A percentile compares a stretch with the other conserved stretches of the same genome.
phyloP scores from a whole-genome alignment of 108 stramenopile species.

The Cylindrotheca closterium region DNA sequence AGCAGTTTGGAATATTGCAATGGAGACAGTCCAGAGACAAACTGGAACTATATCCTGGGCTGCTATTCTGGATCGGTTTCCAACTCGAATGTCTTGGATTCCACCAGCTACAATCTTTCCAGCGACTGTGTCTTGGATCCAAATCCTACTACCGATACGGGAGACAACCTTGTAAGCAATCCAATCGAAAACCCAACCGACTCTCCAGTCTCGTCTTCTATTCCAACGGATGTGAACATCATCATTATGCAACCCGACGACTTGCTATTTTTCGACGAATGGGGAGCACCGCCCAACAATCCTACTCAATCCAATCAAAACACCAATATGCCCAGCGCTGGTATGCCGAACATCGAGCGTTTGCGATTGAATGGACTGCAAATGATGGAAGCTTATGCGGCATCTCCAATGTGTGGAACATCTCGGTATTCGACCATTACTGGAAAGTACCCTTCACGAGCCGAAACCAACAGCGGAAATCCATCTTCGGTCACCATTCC shows the following conservation, averaged over 20 bases:
- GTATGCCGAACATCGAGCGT: slow-evolving; percentile 26
- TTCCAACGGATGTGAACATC: slow-evolving; percentile 43
- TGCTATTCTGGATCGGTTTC: not conserved
- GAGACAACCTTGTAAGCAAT: too few relatives aligned
- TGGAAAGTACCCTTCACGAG: too few relatives aligned
- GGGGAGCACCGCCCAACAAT: slow-evolving; percentile 28
- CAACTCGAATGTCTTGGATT: too few relatives aligned
- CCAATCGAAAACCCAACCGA: too few relatives aligned
- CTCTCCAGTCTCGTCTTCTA: slow-evolving; percentile 11
- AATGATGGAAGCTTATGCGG: slow-evolving; percentile 31
- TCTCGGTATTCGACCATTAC: too few relatives aligned
- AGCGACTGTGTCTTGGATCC: too few relatives aligned
- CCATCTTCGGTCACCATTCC: slow-evolving; percentile 29
- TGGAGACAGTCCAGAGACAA: not conserved
- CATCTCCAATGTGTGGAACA: too few relatives aligned
- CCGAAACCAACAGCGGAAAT: slow-evolving; percentile 1
- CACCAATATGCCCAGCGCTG: slow-evolving; percentile 1
- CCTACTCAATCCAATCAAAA: too few relatives aligned
- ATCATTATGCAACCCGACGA: slow-evolving; percentile 56
- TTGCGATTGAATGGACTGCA: slow-evolving; percentile 21
- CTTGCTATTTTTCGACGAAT: slow-evolving; percentile 34
- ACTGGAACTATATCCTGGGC: not conserved
- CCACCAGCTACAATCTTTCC: too few relatives aligned
- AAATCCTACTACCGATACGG: too few relatives aligned
- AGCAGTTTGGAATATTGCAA: too few relatives aligned